phyloP scores from a whole-genome alignment of 306 rosid genomes.

The Geum urbanum region DNA sequence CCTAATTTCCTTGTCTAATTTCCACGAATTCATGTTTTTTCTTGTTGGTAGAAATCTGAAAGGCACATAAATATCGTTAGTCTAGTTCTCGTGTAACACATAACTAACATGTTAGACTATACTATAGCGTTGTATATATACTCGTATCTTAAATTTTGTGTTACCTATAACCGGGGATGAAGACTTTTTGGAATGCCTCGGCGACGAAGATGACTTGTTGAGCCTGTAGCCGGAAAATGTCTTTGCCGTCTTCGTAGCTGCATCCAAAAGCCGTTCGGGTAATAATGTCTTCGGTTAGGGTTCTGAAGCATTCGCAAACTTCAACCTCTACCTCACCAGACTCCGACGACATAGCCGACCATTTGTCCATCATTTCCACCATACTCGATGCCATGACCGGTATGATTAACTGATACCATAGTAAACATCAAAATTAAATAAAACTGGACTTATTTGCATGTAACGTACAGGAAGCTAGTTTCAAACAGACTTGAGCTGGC shows the following conservation, averaged over 20 bases:
- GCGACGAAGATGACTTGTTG: slow-evolving; percentile 83
- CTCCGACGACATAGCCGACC: slow-evolving; percentile 43
- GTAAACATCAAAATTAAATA: background rate
- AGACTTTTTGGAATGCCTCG: slow-evolving; percentile 77
- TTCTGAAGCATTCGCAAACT: slow-evolving; percentile 78
- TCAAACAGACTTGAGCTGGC: too few species aligned
- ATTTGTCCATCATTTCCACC: slow-evolving; percentile 70
- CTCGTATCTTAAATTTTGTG: background rate
- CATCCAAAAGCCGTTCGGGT: slow-evolving; percentile 77
- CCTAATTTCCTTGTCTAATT: slow-evolving; percentile 61
- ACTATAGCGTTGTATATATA: too few species aligned
- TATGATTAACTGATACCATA: slow-evolving; percentile 49
- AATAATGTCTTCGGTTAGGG: slow-evolving; percentile 70
- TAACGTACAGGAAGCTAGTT: background rate
- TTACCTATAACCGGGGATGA: slow-evolving; percentile 94
- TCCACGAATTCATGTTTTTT: slow-evolving; percentile 74
- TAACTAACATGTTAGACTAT: background rate
- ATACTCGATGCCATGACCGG: slow-evolving; percentile 80
- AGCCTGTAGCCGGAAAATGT: slow-evolving; percentile 64
- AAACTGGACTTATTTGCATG: background rate
- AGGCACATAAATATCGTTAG: too few species aligned
- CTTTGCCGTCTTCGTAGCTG: slow-evolving; percentile 90
- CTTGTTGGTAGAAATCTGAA: slow-evolving; percentile 73
- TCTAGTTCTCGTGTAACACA: too few species aligned
- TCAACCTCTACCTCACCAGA: slow-evolving; percentile 82